phyloP scores from a whole-genome alignment of 768 basidiomycete species.

The Wakefieldia striispora region DNA sequence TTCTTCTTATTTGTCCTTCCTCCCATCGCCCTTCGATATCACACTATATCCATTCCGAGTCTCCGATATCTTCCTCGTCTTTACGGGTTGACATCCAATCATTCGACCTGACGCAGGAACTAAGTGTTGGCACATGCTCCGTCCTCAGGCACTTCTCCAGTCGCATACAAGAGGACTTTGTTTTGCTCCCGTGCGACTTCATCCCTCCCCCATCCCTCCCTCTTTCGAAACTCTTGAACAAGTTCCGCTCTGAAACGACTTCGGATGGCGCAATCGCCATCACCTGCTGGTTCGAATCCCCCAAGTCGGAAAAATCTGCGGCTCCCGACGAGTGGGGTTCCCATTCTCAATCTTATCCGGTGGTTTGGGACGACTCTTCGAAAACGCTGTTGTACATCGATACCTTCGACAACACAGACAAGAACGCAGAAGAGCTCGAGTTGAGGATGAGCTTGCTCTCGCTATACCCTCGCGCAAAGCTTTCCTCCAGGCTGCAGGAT shows the following conservation, averaged over 20 bases:
- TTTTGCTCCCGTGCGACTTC: constrained; percentile 90
- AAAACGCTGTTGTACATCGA: constrained; percentile 73
- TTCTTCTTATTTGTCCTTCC: constrained; percentile 81
- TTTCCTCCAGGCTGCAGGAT: constrained; percentile 72
- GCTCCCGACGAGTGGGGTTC: constrained; percentile 67
- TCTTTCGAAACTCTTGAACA: constrained; percentile 69
- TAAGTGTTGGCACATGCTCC: constrained; percentile 66
- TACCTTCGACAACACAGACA: constrained; percentile 64
- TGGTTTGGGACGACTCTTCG: constrained; percentile 66
- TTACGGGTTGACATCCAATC: constrained; percentile 77
- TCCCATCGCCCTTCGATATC: constrained; percentile 73
- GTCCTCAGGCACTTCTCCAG: constrained; percentile 74
- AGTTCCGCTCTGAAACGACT: constrained; percentile 72
- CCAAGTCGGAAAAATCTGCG: constrained; percentile 50
- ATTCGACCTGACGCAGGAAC: constrained; percentile 70
- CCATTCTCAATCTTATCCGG: constrained; percentile 43
- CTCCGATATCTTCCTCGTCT: constrained; percentile 57
- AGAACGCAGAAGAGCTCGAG: constrained; percentile 67
- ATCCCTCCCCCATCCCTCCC: constrained; percentile 74
- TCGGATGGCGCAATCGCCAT: constrained; percentile 64
- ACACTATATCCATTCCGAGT: constrained; percentile 81
- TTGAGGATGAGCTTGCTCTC: constrained; percentile 74
- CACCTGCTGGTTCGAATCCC: constrained; percentile 59
- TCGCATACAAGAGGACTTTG: constrained; percentile 81
- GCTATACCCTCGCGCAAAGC: constrained; percentile 69